Base-by-base conservation (phyloP, 441 rosid species). In the Aquilaria agallochum region DNA sequence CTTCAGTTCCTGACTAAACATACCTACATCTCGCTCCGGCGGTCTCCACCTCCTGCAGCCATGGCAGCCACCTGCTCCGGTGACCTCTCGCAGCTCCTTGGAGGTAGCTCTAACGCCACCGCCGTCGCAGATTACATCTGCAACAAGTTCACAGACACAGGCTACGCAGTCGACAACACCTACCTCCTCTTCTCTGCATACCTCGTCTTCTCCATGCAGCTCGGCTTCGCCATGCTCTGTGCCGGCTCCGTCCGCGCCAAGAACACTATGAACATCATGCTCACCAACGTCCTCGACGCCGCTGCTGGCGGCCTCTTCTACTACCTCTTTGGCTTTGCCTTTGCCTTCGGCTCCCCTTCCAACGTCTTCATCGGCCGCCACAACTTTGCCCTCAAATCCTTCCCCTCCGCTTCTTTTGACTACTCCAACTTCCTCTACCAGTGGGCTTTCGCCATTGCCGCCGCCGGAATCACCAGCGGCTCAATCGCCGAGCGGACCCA, bases 191-290 rank as follows among this genome's bases (percentile, higher is more conserved):
- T 92, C 83, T 91, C 96, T 0, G 95, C 95, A 36, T 92, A 92
- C 75, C 88, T 92, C 11, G 96, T 89, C 65, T 92, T 92, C 74
- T 73, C 95, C 58, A 92, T 92, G 97, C 97, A 92, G 68, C 85
- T 92, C 1, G 95, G 97, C 50, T 92, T 92, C 34, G 97, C 96
- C 65, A 91, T 91, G 97, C 94, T 91, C 56, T 88, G 96, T 54
- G 96, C 94, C 15, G 97, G 97, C 14, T 91, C 97, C 32, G 97
- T 91, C 53, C 81, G 96, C 20, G 92, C 94, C 63, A 91, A 91
- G 67, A 91, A 88, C 74, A 83, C 97, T 32, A 88, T 88, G 96
- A 91, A 86, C 74, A 87, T 91, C 72, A 88, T 91, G 97, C 86
- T 91, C 60, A 91, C 96, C 11, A 87, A 87, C 75, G 94, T 89